phyloP scores from a whole-genome alignment of 352 stramenopile genomes.

The Globisporangium mamillatum region DNA sequence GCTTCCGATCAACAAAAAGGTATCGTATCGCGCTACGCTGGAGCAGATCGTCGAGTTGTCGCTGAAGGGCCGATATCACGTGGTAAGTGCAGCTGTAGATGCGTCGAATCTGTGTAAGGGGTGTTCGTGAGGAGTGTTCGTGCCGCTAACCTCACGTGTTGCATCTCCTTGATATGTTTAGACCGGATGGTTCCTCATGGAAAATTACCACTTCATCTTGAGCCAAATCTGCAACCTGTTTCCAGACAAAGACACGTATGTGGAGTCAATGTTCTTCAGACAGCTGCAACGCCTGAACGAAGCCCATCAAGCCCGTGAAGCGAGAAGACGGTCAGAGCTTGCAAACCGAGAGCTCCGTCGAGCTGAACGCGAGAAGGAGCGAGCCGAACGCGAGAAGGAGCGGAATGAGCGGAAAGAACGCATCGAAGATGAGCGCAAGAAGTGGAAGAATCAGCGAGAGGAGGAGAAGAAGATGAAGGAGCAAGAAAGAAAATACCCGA shows the following conservation, averaged over 20 bases:
- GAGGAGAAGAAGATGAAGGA: conserved; percentile 64
- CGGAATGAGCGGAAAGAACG: conserved; percentile 40
- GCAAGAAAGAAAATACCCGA: conserved; percentile 59
- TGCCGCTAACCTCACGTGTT: conserved; percentile 6
- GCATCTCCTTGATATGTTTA: conserved; percentile 23
- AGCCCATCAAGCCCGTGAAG: conserved; percentile 55
- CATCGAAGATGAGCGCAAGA: conserved; percentile 45
- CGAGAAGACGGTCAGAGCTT: conserved; percentile 53
- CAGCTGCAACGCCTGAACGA: conserved; percentile 74
- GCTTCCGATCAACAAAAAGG: conserved; percentile 84
- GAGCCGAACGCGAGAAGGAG: conserved; percentile 59
- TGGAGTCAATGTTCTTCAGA: conserved; percentile 86
- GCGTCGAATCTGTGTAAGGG: not conserved
- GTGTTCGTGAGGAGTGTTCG: not conserved
- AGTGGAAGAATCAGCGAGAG: conserved; percentile 50
- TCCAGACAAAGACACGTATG: conserved; percentile 65
- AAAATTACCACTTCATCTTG: conserved; percentile 81
- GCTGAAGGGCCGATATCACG: conserved; percentile 64
- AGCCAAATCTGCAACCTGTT: conserved; percentile 79
- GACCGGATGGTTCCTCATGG: conserved; percentile 82
- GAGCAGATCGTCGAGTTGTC: conserved; percentile 82
- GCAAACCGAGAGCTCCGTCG: conserved; percentile 61
- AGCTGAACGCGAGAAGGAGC: conserved; percentile 52
- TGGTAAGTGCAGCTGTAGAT: conserved; percentile 37
- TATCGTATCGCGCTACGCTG: conserved; percentile 79